phyloP scores from a whole-genome alignment of 768 basidiomycete species.

The Pulveroboletus sp. region DNA sequence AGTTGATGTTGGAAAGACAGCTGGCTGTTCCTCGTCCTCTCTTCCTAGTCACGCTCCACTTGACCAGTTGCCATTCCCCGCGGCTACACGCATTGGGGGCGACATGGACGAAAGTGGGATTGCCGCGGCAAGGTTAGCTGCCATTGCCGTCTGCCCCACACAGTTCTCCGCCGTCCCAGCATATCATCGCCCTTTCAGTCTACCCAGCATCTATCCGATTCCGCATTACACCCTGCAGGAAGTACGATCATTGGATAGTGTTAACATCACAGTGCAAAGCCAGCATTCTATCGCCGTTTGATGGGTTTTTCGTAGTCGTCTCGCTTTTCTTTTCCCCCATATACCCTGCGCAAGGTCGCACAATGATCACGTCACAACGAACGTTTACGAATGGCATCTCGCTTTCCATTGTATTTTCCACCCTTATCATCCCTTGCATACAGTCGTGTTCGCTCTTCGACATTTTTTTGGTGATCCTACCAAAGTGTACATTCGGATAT shows the following conservation, averaged over 20 bases:
- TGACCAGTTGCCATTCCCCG: background rate
- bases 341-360: slow-evolving; percentile 14
- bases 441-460: background rate
- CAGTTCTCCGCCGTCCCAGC: slow-evolving; percentile 2
- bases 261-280: slow-evolving; percentile 17
- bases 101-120: background rate
- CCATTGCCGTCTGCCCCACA: background rate
- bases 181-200: slow-evolving; percentile 16
- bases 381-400: slow-evolving; percentile 11
- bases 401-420: background rate
- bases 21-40: slow-evolving; percentile 11
- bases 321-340: background rate
- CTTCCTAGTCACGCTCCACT: slow-evolving; percentile 9
- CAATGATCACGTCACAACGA: slow-evolving; percentile 4
- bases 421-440: slow-evolving; percentile 1
- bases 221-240: background rate
- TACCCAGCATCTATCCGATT: slow-evolving; percentile 5
- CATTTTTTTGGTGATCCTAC: slow-evolving; percentile 3
- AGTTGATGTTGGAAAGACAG: slow-evolving; percentile 15
- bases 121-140: background rate
- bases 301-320: background rate
- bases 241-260: slow-evolving; percentile 1
- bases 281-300: slow-evolving; percentile 1
- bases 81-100: background rate
- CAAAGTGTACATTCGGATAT: background rate